Conservation (phyloP, 352 stramenopile species). For the Pythium apleroticum region DNA sequence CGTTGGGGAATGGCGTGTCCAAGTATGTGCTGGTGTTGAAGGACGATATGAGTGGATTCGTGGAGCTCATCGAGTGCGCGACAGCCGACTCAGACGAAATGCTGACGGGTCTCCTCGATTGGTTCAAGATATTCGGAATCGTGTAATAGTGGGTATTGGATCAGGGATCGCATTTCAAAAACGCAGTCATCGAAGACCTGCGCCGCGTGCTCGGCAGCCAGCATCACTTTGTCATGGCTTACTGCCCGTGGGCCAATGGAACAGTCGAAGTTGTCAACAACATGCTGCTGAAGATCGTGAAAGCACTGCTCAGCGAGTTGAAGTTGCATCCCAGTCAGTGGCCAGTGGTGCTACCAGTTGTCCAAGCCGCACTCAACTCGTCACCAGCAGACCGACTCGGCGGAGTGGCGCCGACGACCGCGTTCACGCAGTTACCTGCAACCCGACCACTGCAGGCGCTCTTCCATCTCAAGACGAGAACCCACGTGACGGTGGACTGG, state of each 20-base stretch:
- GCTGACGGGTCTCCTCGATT: constrained; percentile 7
- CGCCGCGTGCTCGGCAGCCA: constrained; percentile 13
- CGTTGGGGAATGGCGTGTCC: background rate
- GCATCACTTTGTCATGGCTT: constrained; percentile 34
- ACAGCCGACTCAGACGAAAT: constrained; percentile 7
- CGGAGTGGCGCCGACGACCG: constrained; percentile 26
- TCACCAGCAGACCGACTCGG: constrained; percentile 22
- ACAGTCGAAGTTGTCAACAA: constrained; percentile 39
- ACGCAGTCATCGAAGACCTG: constrained; percentile 25
- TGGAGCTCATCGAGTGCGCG: constrained; percentile 23
- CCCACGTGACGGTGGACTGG: constrained; percentile 9
- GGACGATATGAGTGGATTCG: constrained; percentile 34
- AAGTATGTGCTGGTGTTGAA: constrained; percentile 36
- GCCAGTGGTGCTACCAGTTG: constrained; percentile 23
- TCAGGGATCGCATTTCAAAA: constrained; percentile 37
- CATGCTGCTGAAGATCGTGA: constrained; percentile 17
- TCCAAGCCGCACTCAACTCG: constrained; percentile 27
- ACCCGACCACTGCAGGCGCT: background rate
- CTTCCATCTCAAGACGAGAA: constrained; percentile 4
- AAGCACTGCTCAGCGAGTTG: constrained; percentile 25
- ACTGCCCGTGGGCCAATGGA: constrained; percentile 42
- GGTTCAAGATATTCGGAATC: constrained; percentile 30
- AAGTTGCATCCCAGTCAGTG: constrained; percentile 13
- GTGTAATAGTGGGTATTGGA: constrained; percentile 29
- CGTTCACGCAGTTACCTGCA: constrained; percentile 29